Evolutionary conservation across 2,329 filamentous ascomycete species (phyloP).

Genomic region (Fusarium liriodendri): DNA sequence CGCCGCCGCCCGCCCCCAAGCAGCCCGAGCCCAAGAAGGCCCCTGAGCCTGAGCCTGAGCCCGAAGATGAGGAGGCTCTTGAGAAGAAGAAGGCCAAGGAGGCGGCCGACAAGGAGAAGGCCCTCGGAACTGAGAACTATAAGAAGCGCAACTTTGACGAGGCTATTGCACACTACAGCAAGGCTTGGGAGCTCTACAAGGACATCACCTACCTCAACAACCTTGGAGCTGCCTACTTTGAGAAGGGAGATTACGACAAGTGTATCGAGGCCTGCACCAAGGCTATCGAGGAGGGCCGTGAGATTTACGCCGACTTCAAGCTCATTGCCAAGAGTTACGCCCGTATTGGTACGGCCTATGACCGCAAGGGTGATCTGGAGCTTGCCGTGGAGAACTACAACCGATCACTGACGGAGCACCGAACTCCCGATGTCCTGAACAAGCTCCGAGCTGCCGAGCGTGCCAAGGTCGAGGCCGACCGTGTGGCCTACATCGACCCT

Average conservation of each 20-base stretch:
- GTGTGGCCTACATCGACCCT: conserved; percentile 86
- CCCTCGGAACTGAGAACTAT: conserved; percentile 91
- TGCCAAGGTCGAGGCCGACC: conserved; percentile 80
- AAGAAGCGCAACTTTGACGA: conserved; percentile 98
- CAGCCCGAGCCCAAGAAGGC: conserved; percentile 66
- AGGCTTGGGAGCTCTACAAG: conserved; percentile 94
- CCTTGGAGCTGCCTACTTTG: conserved; percentile 90
- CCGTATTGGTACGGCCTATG: conserved; percentile 92
- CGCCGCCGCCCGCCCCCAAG: conserved; percentile 53
- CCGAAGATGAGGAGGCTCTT: conserved; percentile 83
- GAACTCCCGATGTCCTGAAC: conserved; percentile 90
- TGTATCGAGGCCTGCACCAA: conserved; percentile 88
- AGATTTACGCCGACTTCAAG: conserved; percentile 96
- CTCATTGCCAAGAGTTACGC: conserved; percentile 98
- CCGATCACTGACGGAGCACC: conserved; percentile 94
- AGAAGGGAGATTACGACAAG: conserved; percentile 93
- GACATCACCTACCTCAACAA: conserved; percentile 99
- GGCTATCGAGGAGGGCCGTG: conserved; percentile 89
- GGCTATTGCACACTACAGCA: conserved; percentile 92
- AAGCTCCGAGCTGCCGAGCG: conserved; percentile 95
- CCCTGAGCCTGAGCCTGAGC: conserved; percentile 68
- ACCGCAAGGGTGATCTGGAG: conserved; percentile 84
- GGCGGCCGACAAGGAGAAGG: conserved; percentile 94
- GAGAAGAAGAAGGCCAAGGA: conserved; percentile 92
- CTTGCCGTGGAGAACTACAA: conserved; percentile 91